A percentile compares a stretch with the other conserved stretches of the same genome.
Conservation (phyloP, 805 yeast species). For the Nakazawaea holstii region DNA sequence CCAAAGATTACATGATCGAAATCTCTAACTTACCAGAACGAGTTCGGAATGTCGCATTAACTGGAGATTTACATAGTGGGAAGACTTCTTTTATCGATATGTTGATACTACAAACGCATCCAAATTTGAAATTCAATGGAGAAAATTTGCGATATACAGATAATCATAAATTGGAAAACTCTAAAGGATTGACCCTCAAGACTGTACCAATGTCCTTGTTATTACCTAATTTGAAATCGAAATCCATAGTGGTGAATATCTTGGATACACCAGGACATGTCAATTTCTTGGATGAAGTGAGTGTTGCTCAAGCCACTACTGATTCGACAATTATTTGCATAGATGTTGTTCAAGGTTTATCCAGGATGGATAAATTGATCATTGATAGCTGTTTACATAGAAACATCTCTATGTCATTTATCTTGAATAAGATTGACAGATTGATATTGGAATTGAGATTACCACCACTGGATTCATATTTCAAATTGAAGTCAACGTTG, state of each 20-base stretch:
- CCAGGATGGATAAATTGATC: slow-evolving; percentile 46
- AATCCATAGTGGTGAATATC: slow-evolving; percentile 56
- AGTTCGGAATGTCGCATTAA: slow-evolving; percentile 66
- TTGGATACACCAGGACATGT: slow-evolving; percentile 92
- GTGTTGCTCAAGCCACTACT: slow-evolving; percentile 47
- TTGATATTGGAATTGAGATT: slow-evolving; percentile 73
- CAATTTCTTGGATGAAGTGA: slow-evolving; percentile 73
- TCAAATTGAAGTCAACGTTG: slow-evolving; percentile 56
- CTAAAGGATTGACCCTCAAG: slow-evolving; percentile 66
- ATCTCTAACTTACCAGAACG: slow-evolving; percentile 46
- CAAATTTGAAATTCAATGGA: slow-evolving; percentile 26
- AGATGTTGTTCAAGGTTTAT: slow-evolving; percentile 84
- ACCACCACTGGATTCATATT: slow-evolving; percentile 69
- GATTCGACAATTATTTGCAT: slow-evolving; percentile 69
- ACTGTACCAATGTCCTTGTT: slow-evolving; percentile 58
- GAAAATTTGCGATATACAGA: slow-evolving; percentile 63
- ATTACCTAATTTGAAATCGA: slow-evolving; percentile 41
- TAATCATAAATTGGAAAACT: slow-evolving; percentile 60
- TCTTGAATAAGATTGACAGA: slow-evolving; percentile 81
- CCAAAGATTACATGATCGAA: slow-evolving; percentile 46
- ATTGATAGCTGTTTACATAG: slow-evolving; percentile 47
- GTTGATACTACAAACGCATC: slow-evolving; percentile 63
- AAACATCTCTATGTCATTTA: slow-evolving; percentile 49
- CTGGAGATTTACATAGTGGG: slow-evolving; percentile 83
- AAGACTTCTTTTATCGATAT: slow-evolving; percentile 75